Evolutionary conservation across 164 flowering plant genomes (phyloP).

Genomic region (Warburgia ugandensis): DNA sequence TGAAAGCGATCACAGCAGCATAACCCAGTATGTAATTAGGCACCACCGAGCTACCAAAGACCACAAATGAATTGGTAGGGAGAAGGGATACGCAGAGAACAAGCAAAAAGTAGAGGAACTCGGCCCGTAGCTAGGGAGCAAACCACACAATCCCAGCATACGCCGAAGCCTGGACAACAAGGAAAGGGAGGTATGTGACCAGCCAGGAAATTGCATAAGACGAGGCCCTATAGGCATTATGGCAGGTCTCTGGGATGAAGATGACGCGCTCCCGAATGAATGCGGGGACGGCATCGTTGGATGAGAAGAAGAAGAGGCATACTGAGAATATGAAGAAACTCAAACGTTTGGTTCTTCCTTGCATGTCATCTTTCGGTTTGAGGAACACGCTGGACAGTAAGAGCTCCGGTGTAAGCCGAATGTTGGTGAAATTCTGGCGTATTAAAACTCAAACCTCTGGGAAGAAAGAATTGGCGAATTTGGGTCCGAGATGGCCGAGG

Average conservation of each 20-base stretch:
- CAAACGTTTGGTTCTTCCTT: conserved; percentile 58
- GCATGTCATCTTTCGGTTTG: conserved; percentile 30
- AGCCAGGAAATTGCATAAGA: conserved; percentile 58
- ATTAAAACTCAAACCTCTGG: conserved; percentile 48
- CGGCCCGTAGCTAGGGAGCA: conserved; percentile 35
- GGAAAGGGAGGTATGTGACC: conserved; percentile 67
- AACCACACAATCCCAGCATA: conserved; percentile 52
- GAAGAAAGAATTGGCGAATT: conserved; percentile 46
- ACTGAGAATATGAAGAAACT: conserved; percentile 78
- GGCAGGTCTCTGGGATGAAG: conserved; percentile 61
- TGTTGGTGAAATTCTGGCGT: conserved; percentile 63
- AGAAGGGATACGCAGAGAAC: conserved; percentile 54
- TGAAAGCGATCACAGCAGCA: conserved; percentile 72
- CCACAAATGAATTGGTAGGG: conserved; percentile 67
- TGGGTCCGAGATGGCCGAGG: conserved; percentile 30
- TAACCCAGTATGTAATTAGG: conserved; percentile 67
- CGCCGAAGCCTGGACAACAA: conserved; percentile 44
- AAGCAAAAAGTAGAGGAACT: conserved; percentile 42
- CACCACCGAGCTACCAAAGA: conserved; percentile 62
- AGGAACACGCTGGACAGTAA: conserved; percentile 65
- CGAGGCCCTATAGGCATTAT: conserved; percentile 70
- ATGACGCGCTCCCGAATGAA: conserved; percentile 74
- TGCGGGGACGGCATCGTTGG: conserved; percentile 75
- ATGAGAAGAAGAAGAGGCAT: conserved; percentile 72
- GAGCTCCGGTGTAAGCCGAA: conserved; percentile 66